Base-by-base conservation (phyloP, 768 basidiomycete species). In the Gloeophyllum trabeum region DNA sequence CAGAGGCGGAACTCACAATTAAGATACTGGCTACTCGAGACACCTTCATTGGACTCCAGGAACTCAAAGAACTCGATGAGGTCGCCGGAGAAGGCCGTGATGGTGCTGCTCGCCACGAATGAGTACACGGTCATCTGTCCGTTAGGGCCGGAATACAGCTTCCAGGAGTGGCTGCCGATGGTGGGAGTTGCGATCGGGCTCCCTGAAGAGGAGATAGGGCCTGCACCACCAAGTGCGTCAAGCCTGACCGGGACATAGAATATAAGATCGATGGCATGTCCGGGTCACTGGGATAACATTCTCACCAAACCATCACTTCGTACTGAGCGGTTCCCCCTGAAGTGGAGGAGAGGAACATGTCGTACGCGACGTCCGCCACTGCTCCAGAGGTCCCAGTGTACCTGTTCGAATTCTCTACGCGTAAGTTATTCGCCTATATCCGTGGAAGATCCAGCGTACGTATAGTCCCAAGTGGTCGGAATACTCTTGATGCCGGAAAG, bases 281-380 rank as follows among this genome's bases (percentile, higher is more conserved):
- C n/a, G n/a, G n/a, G n/a, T n/a, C n/a, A n/a, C n/a, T n/a, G n/a
- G n/a, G n/a, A n/a, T n/a, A n/a, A n/a, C n/a, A n/a, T n/a, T n/a
- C 76, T 12, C 80, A 67, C 80, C 79, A 81, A 45, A 82, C 57
- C 79, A 82, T 82, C 49, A 80, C 65, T 46, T 71, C 69, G 46
- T 61, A 50, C 24, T 48, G 46, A 41, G 66, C 66, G 28, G 64
- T 55, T 24, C 78, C 78, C 1, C 70, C 70, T 25, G 73, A 32
- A 4, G 61, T 60, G 45, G 50, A 51, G 2, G 79, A 71, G 0
- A 79, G 81, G 63, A 82, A 83, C 1, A 81, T 45, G 47, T 82
- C 80, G 45, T 67, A 82, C 4, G 79, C 75, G 21, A 79, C 65
- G 43, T 81, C 66, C 0, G 72, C 68, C 20, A 75, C 69, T 43